phyloP scores from a whole-genome alignment of 2,329 filamentous ascomycete species.

The Microdochium bolleyi region DNA sequence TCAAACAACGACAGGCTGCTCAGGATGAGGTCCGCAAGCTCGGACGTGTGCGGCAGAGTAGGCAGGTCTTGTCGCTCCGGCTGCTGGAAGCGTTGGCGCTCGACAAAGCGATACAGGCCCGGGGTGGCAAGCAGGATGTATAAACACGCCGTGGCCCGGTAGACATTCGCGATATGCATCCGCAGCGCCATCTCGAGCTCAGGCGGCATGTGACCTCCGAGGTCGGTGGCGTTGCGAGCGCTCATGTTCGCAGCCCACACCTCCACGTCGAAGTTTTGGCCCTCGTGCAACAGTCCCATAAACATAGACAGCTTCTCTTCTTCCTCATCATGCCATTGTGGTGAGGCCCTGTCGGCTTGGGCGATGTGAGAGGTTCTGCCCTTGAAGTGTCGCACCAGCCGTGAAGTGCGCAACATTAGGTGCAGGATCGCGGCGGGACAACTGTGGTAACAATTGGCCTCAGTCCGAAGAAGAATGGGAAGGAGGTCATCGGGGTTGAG shows the following conservation, averaged over 20 bases:
- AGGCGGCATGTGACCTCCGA: conserved; percentile 16
- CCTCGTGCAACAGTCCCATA: conserved; percentile 30
- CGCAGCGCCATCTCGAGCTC: conserved; percentile 29
- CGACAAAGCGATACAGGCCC: conserved; percentile 10
- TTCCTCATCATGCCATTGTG: conserved; percentile 7
- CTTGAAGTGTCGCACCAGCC: conserved; percentile 29
- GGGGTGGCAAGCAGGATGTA: conserved; percentile 32
- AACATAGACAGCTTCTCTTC: conserved; percentile 26
- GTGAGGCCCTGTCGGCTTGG: conserved; percentile 4
- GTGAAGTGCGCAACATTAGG: conserved; percentile 34
- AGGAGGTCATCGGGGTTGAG: conserved; percentile 28
- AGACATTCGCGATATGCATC: conserved; percentile 34
- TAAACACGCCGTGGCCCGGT: conserved; percentile 36
- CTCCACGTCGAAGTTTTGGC: conserved; percentile 31
- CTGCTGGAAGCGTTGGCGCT: neutral
- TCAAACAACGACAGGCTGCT: conserved; percentile 39
- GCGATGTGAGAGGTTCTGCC: conserved; percentile 3
- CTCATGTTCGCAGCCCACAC: conserved; percentile 32
- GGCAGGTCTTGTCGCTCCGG: conserved; percentile 6
- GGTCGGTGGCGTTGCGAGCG: conserved; percentile 13
- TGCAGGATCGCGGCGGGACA: conserved; percentile 34
- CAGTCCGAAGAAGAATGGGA: conserved; percentile 30
- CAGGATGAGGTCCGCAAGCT: conserved; percentile 41
- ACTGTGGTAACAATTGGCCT: conserved; percentile 32
- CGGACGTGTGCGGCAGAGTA: conserved; percentile 30